Base-by-base conservation (phyloP, 164 flowering plant genomes). In the Stephania cephalantha region DNA sequence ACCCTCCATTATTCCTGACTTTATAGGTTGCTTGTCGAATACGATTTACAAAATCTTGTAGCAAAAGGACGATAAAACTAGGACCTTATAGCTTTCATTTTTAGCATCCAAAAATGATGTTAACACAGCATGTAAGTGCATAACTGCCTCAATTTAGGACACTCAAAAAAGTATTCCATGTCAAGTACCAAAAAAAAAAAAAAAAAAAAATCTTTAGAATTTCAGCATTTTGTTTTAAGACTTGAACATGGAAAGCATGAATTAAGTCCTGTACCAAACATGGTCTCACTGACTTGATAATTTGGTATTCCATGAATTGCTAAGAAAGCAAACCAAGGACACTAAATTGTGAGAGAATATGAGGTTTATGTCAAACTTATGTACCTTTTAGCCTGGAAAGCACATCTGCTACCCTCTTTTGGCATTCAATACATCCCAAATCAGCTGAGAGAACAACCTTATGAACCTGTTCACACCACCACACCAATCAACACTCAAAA, bases 401-500 rank as follows among this genome's bases (percentile, higher is more conserved):
- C 6, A 90, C 77, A 44, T 82, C 84, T 15, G 73, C 86, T 2
- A 90, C 79, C 80, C 91, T 81, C 81, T 83, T 79, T 61, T 85
- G 90, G 76, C 95, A 90, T n/a, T 81, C 77, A 0, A 64, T 52
- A 63, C 92, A 89, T 68, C 80, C 75, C 15, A 90, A 82, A 79
- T 90, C 95, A 3, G 92, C 95, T 10, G 83, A 82, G 22, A 90
- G 79, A 77, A 89, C 90, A 76, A 89, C 84, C 76, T 87, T 87
- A 70, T 90, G 95, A n/a, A 89, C 82, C 95, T 90, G 89, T 64
- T 30, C 13, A n/a, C 25, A 13, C n/a, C 52, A 63, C 29, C 11
- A 8, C 45, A 73, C 10, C 25, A 69, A 6, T 12, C 12, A 31
- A 13, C 44, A 31, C 31, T 31, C 12, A 31, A 48, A 46, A 18